Conservation (phyloP, 2,329 filamentous ascomycete species). For the Sporothrix pallida region DNA sequence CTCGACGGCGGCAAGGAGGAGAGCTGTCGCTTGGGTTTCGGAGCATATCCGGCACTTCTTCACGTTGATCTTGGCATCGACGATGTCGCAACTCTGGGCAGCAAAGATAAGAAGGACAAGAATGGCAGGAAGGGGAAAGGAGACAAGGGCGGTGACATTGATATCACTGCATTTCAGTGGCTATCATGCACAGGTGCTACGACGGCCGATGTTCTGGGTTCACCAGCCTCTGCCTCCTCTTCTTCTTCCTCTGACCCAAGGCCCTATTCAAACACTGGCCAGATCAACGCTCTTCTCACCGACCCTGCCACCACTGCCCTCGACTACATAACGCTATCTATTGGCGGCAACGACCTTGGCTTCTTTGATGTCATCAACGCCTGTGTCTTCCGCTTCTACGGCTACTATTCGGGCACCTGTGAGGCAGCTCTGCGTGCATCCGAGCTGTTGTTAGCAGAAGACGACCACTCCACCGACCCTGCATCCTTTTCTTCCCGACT, state of each 20-base stretch:
- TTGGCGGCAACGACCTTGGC: constrained; percentile 57
- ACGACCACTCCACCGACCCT: constrained; percentile 42
- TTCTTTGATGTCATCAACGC: constrained; percentile 58
- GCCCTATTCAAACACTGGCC: constrained; percentile 41
- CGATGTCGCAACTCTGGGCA: not conserved
- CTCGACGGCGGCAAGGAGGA: constrained; percentile 48
- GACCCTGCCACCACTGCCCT: constrained; percentile 39
- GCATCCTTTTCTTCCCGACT: constrained; percentile 42
- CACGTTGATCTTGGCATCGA: constrained; percentile 45
- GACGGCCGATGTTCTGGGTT: constrained; percentile 48
- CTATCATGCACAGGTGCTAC: constrained; percentile 56
- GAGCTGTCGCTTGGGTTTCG: constrained; percentile 50
- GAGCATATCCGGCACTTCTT: constrained; percentile 52
- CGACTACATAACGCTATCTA: constrained; percentile 54
- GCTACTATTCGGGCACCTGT: constrained; percentile 55
- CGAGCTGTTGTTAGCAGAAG: constrained; percentile 46
- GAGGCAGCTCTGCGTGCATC: constrained; percentile 48
- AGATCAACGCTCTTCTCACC: constrained; percentile 51
- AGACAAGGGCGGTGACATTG: constrained; percentile 36
- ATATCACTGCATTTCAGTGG: constrained; percentile 48
- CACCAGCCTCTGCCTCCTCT: not conserved
- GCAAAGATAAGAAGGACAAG: not conserved
- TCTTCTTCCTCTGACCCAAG: not conserved
- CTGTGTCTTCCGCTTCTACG: constrained; percentile 57
- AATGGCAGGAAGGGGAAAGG: constrained; percentile 3